Evolutionary conservation across 2,329 filamentous ascomycete genomes (phyloP).

Genomic region (Ascocoryne sarcoides): DNA sequence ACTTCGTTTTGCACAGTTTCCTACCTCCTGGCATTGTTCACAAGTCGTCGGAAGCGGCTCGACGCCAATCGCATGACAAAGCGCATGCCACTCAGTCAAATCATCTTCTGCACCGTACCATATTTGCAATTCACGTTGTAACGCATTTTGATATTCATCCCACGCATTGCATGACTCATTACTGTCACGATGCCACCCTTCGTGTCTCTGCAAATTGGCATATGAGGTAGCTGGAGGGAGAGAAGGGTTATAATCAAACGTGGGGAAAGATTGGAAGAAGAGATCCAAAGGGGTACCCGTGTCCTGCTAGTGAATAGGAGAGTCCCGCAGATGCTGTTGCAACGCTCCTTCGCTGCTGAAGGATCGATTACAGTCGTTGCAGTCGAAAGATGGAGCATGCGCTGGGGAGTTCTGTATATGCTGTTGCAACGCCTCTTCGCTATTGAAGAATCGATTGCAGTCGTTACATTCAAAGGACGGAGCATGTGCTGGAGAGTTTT

Average conservation of each 20-base stretch:
- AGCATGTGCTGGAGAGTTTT: constrained; percentile 11
- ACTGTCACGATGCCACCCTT: constrained; percentile 14
- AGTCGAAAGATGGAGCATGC: constrained; percentile 14
- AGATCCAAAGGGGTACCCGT: constrained; percentile 18
- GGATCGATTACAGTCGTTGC: constrained; percentile 15
- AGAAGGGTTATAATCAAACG: constrained; percentile 23
- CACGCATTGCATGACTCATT: constrained; percentile 13
- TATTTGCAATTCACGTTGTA: constrained; percentile 17
- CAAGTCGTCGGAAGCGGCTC: constrained; percentile 17
- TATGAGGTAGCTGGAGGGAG: constrained; percentile 23
- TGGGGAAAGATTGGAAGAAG: constrained; percentile 21
- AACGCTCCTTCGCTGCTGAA: constrained; percentile 17
- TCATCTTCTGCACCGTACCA: constrained; percentile 20
- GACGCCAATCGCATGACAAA: constrained; percentile 17
- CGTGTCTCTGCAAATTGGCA: constrained; percentile 20
- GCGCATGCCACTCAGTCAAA: constrained; percentile 19
- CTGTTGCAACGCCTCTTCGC: constrained; percentile 16
- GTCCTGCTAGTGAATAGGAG: constrained; percentile 14
- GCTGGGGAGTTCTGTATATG: constrained; percentile 12
- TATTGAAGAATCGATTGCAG: constrained; percentile 17
- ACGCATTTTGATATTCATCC: constrained; percentile 18
- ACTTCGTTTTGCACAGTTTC: constrained; percentile 11
- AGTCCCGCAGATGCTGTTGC: constrained; percentile 18
- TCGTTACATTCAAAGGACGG: constrained; percentile 14
- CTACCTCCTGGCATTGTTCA: constrained; percentile 16